Percentiles rank a stretch among this genome's conserved stretches.
These are phyloP conservation scores for Termitomyces sp. DNA, from an alignment of 768 basidiomycete species.

Conservation along the genomic window DNA sequence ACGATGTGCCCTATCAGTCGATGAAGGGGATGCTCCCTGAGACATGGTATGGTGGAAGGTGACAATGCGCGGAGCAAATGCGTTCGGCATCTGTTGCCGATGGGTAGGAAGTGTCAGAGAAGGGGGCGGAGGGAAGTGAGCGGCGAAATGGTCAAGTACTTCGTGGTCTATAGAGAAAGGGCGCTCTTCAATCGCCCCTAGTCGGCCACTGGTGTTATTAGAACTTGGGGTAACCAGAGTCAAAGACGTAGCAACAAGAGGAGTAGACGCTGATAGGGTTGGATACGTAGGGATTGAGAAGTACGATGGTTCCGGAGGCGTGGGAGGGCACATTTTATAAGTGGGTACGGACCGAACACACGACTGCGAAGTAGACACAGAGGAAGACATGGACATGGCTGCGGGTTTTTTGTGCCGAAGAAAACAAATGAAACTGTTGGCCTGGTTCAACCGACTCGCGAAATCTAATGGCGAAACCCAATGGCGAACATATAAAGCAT, in stretches of 20 bases:
- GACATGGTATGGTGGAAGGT: constrained; percentile 12
- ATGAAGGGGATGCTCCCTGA: constrained; percentile 15
- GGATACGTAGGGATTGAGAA: constrained; percentile 14
- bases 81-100: constrained; percentile 17
- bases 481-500: constrained; percentile 13
- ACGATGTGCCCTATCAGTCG: constrained; percentile 28
- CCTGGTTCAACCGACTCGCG: neutral
- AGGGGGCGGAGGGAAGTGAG: constrained; percentile 27
- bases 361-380: constrained; percentile 15
- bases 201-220: neutral
- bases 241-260: constrained; percentile 4
- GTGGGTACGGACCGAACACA: constrained; percentile 5
- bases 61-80: constrained; percentile 18
- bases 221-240: neutral
- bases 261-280: constrained; percentile 12
- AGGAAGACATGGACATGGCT: constrained; percentile 13
- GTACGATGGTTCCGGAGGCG: constrained; percentile 14
- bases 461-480: neutral
- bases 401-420: neutral
- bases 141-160: constrained; percentile 27
- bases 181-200: neutral
- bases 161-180: constrained; percentile 9
- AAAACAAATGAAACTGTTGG: neutral
- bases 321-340: constrained; percentile 10
- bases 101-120: constrained; percentile 20